Conservation (phyloP, 2,329 filamentous ascomycete species). For the Sclerotinia nivalis region DNA sequence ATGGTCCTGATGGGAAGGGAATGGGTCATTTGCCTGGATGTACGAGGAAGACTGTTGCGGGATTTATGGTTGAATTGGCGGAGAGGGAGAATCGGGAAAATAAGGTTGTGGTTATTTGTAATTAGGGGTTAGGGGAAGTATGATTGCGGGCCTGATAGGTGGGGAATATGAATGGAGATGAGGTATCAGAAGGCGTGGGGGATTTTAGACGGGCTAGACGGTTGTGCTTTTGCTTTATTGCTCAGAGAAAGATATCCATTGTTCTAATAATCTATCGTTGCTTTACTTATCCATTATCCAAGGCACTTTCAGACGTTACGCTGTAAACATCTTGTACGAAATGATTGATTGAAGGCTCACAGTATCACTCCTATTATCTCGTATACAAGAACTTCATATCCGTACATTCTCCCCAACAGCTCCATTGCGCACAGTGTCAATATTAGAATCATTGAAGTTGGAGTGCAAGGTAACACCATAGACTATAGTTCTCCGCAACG, state of each 20-base stretch:
- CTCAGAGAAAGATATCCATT: constrained; percentile 14
- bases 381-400: not conserved
- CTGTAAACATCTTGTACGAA: not conserved
- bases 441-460: not conserved
- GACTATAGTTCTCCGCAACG: not conserved
- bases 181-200: not conserved
- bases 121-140: not conserved
- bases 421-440: not conserved
- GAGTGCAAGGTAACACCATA: not conserved
- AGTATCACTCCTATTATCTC: not conserved
- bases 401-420: not conserved
- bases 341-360: not conserved
- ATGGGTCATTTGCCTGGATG: constrained; percentile 26
- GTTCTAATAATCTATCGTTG: constrained; percentile 4
- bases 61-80: constrained; percentile 46
- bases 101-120: constrained; percentile 21
- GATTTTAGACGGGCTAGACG: not conserved
- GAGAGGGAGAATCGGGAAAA: not conserved
- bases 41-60: constrained; percentile 43
- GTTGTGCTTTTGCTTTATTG: not conserved
- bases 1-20: constrained; percentile 37
- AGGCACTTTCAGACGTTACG: not conserved
- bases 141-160: not conserved
- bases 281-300: not conserved
- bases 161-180: not conserved